Evolutionary conservation across 2,329 filamentous ascomycete species (phyloP), one percentile per base, ranked within the genome.

Genomic region (Nemania sp.): DNA sequence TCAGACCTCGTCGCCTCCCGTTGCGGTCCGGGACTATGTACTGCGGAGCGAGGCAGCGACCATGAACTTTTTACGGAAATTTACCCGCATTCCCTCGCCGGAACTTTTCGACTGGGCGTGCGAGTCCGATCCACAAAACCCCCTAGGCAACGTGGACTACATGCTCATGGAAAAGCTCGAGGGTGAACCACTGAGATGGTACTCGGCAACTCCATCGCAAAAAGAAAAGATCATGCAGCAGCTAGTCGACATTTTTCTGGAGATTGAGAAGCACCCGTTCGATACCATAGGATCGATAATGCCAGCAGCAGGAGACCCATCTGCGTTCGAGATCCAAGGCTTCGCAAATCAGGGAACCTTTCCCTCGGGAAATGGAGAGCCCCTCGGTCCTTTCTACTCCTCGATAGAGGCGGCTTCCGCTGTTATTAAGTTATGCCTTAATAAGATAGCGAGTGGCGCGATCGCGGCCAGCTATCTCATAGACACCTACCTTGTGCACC

Each of bases 91-190:
- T n/a, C 75, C 75, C 9, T 69, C 67, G 10, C 75, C 76, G 1
- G 66, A 67, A 35, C 64, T 77, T 2, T 74, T 72, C 57, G 74
- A 77, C 56, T 73, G 63, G 67, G 69, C 67, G 25, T 74, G 68
- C 52, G 70, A 72, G 51, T 69, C 69, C 11, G 70, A 72, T 56
- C 67, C 64, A 2, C 35, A 17, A 1, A 78, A 78, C 60, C 62
- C 62, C 21, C 53, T 78, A 37, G 74, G 75, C 9, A 4, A 51
- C 1, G 69, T 75, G 42, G 70, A 73, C 20, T 79, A 78, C 56
- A 78, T 80, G 46, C 67, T 79, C 17, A 76, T 79, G 71, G 75
- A 79, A 59, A 80, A 77, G 65, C 54, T 80, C 46, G 62, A 68
- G 11, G 74, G 76, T 4, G 69, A 48, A 18, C 72, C 73, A 1